Percentiles rank a stretch among this genome's conserved stretches.
Evolutionary conservation across 176 grass and related monocot genomes (phyloP).

Genomic region (Phoenix dactylifera): DNA sequence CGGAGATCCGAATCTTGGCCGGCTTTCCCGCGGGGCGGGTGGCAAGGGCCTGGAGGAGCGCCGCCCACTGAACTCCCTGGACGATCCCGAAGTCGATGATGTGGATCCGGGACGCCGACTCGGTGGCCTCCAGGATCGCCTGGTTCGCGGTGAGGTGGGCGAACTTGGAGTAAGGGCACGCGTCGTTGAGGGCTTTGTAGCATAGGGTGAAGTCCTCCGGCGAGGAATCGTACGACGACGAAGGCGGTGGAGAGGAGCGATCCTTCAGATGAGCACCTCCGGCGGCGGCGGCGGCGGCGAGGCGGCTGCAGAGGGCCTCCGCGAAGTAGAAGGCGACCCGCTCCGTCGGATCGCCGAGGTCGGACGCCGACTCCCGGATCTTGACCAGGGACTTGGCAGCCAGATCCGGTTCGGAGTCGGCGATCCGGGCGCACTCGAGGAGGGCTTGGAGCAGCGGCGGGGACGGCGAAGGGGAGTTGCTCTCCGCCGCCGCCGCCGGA

Average conservation of each 20-base stretch:
- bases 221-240: constrained; percentile 11
- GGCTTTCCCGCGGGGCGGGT: constrained; percentile 81
- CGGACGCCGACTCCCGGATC: constrained; percentile 41
- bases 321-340: constrained; percentile 92
- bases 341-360: constrained; percentile 61
- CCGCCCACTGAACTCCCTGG: constrained; percentile 94
- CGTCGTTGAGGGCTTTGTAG: constrained; percentile 91
- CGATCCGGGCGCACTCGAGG: constrained; percentile 49
- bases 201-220: constrained; percentile 80
- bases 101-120: constrained; percentile 66
- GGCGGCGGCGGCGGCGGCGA: constrained; percentile 9
- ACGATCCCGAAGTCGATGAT: constrained; percentile 90
- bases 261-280: neutral
- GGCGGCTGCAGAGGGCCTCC: constrained; percentile 55
- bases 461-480: constrained; percentile 22
- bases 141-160: constrained; percentile 97
- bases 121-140: constrained; percentile 87
- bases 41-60: constrained; percentile 89
- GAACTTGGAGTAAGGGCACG: constrained; percentile 97
- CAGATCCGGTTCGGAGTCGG: constrained; percentile 38
- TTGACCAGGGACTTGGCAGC: constrained; percentile 47
- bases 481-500: neutral
- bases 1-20: constrained; percentile 65
- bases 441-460: constrained; percentile 51
- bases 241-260: neutral